Evolutionary conservation across 2,329 filamentous ascomycete species (phyloP), one percentile per base, ranked within the genome.

Genomic region (Xylariales sp.): DNA sequence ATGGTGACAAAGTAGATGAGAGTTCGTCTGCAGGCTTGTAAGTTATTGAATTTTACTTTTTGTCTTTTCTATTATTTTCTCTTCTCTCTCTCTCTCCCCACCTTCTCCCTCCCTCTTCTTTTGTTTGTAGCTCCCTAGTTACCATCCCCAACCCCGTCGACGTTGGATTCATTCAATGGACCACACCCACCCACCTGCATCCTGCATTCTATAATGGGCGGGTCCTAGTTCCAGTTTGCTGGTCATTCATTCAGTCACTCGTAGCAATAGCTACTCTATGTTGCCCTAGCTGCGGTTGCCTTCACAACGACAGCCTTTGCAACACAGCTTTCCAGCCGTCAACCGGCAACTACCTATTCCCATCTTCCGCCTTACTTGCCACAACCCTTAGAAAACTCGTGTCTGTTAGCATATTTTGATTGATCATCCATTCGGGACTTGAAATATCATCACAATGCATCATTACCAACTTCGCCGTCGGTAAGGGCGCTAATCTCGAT

Each of bases 1-100:
- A 61, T 23, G 64, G 61, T 8, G 62, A 72, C 28, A 71, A 71
- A 59, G 41, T 23, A 48, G 58, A 67, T 2, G 64, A 58, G 34
- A 60, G 62, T 5, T 57, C 63, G 12, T 48, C 69, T 55, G 12
- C 39, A 5, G 55, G 30, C 49, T 69, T 67, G 70, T 72, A 64
- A 54, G 70, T 71, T 57, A 10, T 18, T 39, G 1, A 30, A 43
- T 50, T 46, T 46, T 52, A 12, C 14, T 41, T 3, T 12, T 41
- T 3, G 8, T 39, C 8, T 39, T 23, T 23, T 23, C 23, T 23
- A 34, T 34, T 34, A 1, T 41, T 41, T 41, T 10, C 8, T 41
- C 39, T 41, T 41, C 12, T 50, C 12, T 46, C n/a, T 60, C 32
- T 14, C 36, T 61, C 28, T 45, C 18, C 23, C 4, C 34, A 34